phyloP scores from a whole-genome alignment of 176 grass and related monocot genomes.

The Rhynchospora tenuis region DNA sequence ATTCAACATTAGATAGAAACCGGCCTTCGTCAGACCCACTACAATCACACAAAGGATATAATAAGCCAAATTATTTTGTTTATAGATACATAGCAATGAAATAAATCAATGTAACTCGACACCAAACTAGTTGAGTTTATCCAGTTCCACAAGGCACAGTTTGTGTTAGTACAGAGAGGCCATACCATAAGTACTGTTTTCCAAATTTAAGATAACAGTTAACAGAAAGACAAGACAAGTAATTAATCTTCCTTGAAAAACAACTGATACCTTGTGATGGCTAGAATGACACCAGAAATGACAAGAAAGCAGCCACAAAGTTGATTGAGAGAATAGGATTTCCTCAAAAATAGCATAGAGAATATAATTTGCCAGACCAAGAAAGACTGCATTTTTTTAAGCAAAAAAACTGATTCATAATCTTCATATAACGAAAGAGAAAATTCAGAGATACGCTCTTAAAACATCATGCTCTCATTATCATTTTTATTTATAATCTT shows the following conservation, averaged over 20 bases:
- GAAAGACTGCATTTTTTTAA: slow-evolving; percentile 66
- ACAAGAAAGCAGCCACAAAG: slow-evolving; percentile 71
- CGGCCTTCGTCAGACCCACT: slow-evolving; percentile 51
- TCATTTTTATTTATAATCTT: neutral
- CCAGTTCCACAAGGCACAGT: neutral
- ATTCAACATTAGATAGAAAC: slow-evolving; percentile 58
- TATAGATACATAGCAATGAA: neutral
- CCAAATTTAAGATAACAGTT: neutral
- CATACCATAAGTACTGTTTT: neutral
- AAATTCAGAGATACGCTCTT: neutral
- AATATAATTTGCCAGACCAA: slow-evolving; percentile 92
- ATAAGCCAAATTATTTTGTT: neutral
- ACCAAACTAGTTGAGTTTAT: neutral
- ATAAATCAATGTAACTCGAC: neutral
- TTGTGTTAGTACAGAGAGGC: neutral
- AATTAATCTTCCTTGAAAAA: neutral
- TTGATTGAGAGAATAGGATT: slow-evolving; percentile 55
- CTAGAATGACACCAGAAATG: slow-evolving; percentile 70
- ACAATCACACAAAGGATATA: slow-evolving; percentile 4
- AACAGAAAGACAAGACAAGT: neutral
- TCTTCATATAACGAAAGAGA: neutral
- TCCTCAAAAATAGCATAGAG: slow-evolving; percentile 64
- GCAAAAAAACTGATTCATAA: neutral
- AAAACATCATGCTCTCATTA: neutral
- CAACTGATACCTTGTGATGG: slow-evolving; percentile 56